These are phyloP conservation scores for Planoprotostelium fungivorum DNA, from an alignment of 78 protist species.

Conservation along the genomic window DNA sequence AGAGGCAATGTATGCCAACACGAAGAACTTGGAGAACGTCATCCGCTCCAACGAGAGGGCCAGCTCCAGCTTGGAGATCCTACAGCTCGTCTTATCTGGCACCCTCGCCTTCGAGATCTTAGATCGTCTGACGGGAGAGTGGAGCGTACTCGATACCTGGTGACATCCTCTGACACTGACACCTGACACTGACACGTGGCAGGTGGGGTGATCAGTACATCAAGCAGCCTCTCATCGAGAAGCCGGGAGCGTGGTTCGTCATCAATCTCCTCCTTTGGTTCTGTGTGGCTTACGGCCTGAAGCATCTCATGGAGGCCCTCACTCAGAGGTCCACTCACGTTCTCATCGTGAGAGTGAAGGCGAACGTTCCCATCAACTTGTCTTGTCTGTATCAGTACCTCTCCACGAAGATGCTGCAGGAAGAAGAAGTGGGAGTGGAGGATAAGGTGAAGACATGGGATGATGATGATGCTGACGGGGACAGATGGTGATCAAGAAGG, in stretches of 20 bases:
- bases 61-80: constrained; percentile 11
- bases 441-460: background rate
- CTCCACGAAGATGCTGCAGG: background rate
- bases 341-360: background rate
- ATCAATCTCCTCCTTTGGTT: background rate
- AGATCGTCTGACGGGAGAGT: constrained; percentile 21
- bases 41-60: constrained; percentile 16
- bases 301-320: background rate
- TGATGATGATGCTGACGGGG: background rate
- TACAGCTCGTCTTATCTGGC: constrained; percentile 18
- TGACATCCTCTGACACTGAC: background rate
- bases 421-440: background rate
- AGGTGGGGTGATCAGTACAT: constrained; percentile 5
- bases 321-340: background rate
- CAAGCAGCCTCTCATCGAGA: background rate
- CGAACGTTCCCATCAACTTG: background rate
- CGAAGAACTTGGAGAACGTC: constrained; percentile 21
- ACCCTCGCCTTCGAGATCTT: constrained; percentile 24
- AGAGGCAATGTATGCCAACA: constrained; percentile 21
- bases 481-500: background rate
- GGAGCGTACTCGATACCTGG: background rate
- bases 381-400: background rate
- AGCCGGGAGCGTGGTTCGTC: constrained; percentile 3
- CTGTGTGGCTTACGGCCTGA: background rate
- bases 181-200: background rate